These are phyloP conservation scores for Verticillium klebahnii DNA, from an alignment of 2,329 filamentous ascomycete species.

Conservation along the genomic window DNA sequence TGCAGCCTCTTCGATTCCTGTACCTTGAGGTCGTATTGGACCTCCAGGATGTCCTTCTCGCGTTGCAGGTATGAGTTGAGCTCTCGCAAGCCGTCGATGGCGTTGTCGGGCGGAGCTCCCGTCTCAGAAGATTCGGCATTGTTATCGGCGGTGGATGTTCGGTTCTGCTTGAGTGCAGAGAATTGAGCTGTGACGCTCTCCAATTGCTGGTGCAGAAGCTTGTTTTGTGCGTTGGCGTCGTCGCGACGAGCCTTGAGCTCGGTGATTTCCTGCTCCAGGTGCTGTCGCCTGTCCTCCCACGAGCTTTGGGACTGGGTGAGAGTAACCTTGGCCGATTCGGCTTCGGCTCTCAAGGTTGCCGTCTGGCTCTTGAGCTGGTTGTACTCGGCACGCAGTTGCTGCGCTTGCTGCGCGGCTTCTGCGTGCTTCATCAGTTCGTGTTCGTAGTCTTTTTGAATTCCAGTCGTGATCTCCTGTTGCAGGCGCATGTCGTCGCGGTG, in stretches of 20 bases:
- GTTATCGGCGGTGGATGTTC: slow-evolving; percentile 43
- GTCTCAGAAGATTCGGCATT: slow-evolving; percentile 49
- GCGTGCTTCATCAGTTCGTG: slow-evolving; percentile 92
- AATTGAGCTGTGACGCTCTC: slow-evolving; percentile 81
- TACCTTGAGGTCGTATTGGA: slow-evolving; percentile 86
- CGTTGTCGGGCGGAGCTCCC: slow-evolving; percentile 46
- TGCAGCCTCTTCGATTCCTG: slow-evolving; percentile 86
- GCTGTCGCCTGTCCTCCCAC: slow-evolving; percentile 77
- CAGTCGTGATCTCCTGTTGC: slow-evolving; percentile 88
- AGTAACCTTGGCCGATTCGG: slow-evolving; percentile 77
- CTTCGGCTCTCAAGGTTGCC: slow-evolving; percentile 70
- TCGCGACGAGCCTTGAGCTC: slow-evolving; percentile 77
- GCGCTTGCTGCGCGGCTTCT: slow-evolving; percentile 83
- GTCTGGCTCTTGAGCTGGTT: slow-evolving; percentile 79
- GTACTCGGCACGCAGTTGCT: slow-evolving; percentile 72
- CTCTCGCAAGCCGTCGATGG: slow-evolving; percentile 74
- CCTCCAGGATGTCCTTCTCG: slow-evolving; percentile 96
- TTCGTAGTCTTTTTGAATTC: slow-evolving; percentile 94
- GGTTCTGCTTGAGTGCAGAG: slow-evolving; percentile 70
- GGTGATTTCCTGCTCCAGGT: slow-evolving; percentile 76
- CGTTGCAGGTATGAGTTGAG: slow-evolving; percentile 86
- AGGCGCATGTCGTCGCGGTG: slow-evolving; percentile 89
- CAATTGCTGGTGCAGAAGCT: slow-evolving; percentile 82
- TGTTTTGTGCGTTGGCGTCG: slow-evolving; percentile 85
- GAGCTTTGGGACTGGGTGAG: slow-evolving; percentile 78